Conservation (phyloP, 2,329 filamentous ascomycete genomes). For the Pseudodiploospora longispora region DNA sequence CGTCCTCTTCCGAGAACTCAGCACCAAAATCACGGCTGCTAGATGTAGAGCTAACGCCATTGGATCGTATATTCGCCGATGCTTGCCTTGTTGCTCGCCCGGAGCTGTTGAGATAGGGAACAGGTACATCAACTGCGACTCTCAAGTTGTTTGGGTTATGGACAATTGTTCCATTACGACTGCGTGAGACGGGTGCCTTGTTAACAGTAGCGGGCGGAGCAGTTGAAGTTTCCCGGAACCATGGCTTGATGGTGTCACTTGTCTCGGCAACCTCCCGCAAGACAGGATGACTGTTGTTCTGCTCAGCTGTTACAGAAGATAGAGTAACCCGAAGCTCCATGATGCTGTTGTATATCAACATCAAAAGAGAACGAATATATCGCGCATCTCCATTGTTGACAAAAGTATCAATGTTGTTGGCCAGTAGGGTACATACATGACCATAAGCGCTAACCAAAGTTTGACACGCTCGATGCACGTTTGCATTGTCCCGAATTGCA, state of each 20-base stretch:
- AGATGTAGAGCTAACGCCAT: conserved; percentile 65
- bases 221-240: conserved; percentile 42
- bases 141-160: conserved; percentile 46
- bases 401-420: conserved; percentile 55
- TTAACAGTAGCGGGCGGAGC: conserved; percentile 43
- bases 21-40: conserved; percentile 38
- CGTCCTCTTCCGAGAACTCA: conserved; percentile 69
- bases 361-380: conserved; percentile 56
- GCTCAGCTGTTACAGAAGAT: conserved; percentile 23
- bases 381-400: conserved; percentile 58
- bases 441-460: conserved; percentile 58
- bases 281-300: conserved; percentile 12
- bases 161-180: conserved; percentile 29
- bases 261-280: conserved; percentile 13
- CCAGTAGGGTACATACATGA: conserved; percentile 54
- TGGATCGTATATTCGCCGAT: conserved; percentile 69
- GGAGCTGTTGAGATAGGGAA: conserved; percentile 38
- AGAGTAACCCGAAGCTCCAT: conserved; percentile 56
- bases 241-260: conserved; percentile 42
- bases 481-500: conserved; percentile 50
- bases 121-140: conserved; percentile 47
- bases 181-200: conserved; percentile 27
- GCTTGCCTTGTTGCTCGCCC: conserved; percentile 44
- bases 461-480: conserved; percentile 54
- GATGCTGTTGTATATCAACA: conserved; percentile 58